Percentiles rank a stretch among this genome's conserved stretches.
phyloP scores from a whole-genome alignment of 148 eudicot species.

The Talinum fruticosum region DNA sequence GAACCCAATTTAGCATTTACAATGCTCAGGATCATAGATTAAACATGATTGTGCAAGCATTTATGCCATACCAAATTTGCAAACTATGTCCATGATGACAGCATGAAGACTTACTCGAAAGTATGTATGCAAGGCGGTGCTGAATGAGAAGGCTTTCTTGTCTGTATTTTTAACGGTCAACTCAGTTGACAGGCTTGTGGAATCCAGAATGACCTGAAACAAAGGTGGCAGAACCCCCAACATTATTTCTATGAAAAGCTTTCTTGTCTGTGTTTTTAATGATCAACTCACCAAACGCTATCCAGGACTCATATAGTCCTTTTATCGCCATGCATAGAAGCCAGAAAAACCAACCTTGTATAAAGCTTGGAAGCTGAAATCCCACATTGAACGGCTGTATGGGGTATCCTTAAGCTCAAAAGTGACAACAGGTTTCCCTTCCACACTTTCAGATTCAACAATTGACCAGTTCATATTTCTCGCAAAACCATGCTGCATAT shows the following conservation, averaged over 20 bases:
- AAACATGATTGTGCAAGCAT: background rate
- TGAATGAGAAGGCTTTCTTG: constrained; percentile 71
- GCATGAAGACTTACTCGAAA: constrained; percentile 55
- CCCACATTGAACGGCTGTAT: constrained; percentile 97
- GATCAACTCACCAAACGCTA: too few relatives aligned
- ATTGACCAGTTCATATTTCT: constrained; percentile 87
- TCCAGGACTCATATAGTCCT: background rate
- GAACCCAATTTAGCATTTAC: background rate
- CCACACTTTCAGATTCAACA: constrained; percentile 59
- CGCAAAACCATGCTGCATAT: constrained; percentile 90
- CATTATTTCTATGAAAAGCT: too few relatives aligned
- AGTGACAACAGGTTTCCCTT: constrained; percentile 67
- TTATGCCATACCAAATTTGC: background rate
- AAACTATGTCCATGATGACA: background rate
- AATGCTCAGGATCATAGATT: background rate
- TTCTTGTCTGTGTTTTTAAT: too few relatives aligned
- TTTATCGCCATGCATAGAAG: background rate
- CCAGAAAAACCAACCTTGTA: constrained; percentile 54
- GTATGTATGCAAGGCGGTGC: constrained; percentile 92
- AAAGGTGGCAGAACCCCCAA: constrained; percentile 18
- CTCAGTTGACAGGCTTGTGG: constrained; percentile 82
- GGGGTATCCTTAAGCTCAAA: constrained; percentile 73
- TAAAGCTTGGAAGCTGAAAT: constrained; percentile 80
- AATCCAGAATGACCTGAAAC: constrained; percentile 74
- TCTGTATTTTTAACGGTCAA: constrained; percentile 77